These are phyloP conservation scores for Aspergillus quadricinctus DNA, from an alignment of 2,329 filamentous ascomycete genomes.

Conservation along the genomic window DNA sequence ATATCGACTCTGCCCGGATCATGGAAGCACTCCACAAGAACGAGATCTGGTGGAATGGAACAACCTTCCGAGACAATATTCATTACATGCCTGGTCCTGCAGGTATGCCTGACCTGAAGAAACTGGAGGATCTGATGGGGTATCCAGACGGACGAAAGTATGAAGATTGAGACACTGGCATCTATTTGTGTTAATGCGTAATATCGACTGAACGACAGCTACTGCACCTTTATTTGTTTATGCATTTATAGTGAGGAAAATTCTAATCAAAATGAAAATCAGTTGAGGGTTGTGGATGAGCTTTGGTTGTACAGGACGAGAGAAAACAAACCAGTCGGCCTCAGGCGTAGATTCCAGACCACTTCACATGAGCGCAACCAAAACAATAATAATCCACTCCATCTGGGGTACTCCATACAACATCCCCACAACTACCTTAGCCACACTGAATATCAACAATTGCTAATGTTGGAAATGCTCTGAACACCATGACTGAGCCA, in stretches of 20 bases:
- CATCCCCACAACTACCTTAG: neutral
- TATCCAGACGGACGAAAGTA: conserved; percentile 27
- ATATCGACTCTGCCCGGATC: conserved; percentile 26
- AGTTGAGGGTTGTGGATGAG: neutral
- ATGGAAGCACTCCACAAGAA: conserved; percentile 28
- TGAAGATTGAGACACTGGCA: conserved; percentile 7
- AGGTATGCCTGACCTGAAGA: conserved; percentile 28
- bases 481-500: conserved; percentile 23
- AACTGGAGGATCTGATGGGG: conserved; percentile 22
- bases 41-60: conserved; percentile 32
- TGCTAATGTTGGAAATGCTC: neutral
- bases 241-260: neutral
- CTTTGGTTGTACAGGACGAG: neutral
- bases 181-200: neutral
- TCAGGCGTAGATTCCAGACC: neutral
- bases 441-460: neutral
- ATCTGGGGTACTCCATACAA: neutral
- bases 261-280: neutral
- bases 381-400: neutral
- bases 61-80: conserved; percentile 23
- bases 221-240: neutral
- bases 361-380: neutral
- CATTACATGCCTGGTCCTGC: conserved; percentile 30
- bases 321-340: neutral
- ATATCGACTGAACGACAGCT: neutral